phyloP scores from a whole-genome alignment of 495 filamentous ascomycete species.

The Lophium mytilinum region DNA sequence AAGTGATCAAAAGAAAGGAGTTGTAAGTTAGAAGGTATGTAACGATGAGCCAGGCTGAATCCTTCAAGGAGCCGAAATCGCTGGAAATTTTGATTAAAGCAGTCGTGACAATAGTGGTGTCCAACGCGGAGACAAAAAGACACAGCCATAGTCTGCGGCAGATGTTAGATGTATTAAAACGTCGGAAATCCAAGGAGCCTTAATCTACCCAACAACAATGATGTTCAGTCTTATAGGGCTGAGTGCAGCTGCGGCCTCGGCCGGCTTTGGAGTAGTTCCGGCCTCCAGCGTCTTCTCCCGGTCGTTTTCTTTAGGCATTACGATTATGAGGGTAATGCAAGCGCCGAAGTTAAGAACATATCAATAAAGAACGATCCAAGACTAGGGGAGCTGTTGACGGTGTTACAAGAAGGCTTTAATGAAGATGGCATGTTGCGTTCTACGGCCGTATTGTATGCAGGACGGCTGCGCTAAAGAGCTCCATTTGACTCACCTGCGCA shows the following conservation, averaged over 20 bases:
- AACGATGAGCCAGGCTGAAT: slow-evolving; percentile 17
- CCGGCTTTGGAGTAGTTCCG: neutral
- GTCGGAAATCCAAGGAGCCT: too few relatives aligned
- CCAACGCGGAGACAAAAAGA: slow-evolving; percentile 19
- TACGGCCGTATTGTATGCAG: too few relatives aligned
- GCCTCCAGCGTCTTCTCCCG: neutral
- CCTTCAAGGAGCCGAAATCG: slow-evolving; percentile 13
- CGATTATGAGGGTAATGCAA: too few relatives aligned
- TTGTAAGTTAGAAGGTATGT: slow-evolving; percentile 24
- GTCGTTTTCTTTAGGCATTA: too few relatives aligned
- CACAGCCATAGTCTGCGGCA: slow-evolving; percentile 20
- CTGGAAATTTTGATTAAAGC: slow-evolving; percentile 20
- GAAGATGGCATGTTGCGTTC: too few relatives aligned
- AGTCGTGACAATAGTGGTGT: slow-evolving; percentile 20
- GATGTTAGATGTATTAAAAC: neutral
- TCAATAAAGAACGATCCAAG: too few relatives aligned
- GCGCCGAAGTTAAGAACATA: too few relatives aligned
- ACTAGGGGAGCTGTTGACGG: too few relatives aligned
- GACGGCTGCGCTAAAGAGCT: too few relatives aligned
- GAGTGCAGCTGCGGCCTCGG: neutral
- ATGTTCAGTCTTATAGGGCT: slow-evolving; percentile 9
- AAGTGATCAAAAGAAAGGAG: slow-evolving; percentile 18
- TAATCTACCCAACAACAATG: slow-evolving; percentile 15
- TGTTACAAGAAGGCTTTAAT: too few relatives aligned
- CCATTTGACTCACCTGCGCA: too few relatives aligned